phyloP scores from a whole-genome alignment of 305 asterid genomes.

The Euphrasia arctica region DNA sequence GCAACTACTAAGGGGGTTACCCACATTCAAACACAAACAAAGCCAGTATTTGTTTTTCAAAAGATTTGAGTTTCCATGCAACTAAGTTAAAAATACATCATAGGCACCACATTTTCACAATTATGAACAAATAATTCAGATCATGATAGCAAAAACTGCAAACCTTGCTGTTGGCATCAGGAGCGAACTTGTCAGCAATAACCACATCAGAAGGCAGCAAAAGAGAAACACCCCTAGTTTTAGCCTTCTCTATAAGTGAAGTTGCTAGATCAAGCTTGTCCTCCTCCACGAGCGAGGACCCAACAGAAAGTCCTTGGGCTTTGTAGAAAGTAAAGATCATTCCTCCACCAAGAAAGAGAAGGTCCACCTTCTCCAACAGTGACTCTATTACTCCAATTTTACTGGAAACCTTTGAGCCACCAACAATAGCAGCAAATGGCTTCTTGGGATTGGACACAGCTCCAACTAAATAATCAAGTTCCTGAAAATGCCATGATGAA shows the following conservation, averaged over 20 bases:
- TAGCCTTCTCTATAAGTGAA: slow-evolving; percentile 61
- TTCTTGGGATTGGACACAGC: slow-evolving; percentile 65
- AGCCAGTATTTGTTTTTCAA: background rate
- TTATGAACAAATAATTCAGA: background rate
- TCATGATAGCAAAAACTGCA: background rate
- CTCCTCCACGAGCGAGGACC: slow-evolving; percentile 69
- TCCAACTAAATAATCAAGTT: slow-evolving; percentile 68
- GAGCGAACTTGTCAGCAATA: slow-evolving; percentile 67
- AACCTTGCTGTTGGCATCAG: slow-evolving; percentile 80
- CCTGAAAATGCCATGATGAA: slow-evolving; percentile 34
- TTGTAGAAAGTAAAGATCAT: slow-evolving; percentile 83
- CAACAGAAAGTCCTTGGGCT: slow-evolving; percentile 73
- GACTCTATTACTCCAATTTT: slow-evolving; percentile 83
- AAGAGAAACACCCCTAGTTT: slow-evolving; percentile 64
- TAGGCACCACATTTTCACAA: background rate
- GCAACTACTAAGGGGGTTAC: background rate
- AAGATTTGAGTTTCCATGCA: background rate
- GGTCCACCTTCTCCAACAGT: slow-evolving; percentile 55
- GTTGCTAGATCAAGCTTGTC: slow-evolving; percentile 79
- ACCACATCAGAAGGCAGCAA: slow-evolving; percentile 71
- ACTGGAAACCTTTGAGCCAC: slow-evolving; percentile 78
- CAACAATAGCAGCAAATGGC: slow-evolving; percentile 81
- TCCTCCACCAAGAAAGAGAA: slow-evolving; percentile 69
- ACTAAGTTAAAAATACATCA: background rate
- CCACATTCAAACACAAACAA: background rate